A percentile compares a stretch with the other conserved stretches of the same genome.
These are phyloP conservation scores for Mucor saturninus DNA, from an alignment of 371 early-diverging fungal genomes.

Conservation along the genomic window DNA sequence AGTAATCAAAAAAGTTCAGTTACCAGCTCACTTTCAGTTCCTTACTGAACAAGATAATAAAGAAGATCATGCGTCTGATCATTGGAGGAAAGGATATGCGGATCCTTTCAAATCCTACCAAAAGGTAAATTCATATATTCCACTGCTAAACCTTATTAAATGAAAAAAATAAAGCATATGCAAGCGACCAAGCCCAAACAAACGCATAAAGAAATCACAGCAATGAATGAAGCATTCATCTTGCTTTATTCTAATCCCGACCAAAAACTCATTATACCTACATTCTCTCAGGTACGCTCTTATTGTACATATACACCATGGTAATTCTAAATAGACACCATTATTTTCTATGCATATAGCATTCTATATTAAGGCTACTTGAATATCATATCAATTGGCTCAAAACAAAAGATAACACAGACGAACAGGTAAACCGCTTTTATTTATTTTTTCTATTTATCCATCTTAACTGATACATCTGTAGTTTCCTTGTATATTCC, in stretches of 20 bases:
- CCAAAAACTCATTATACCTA: conserved; percentile 10
- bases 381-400: conserved; percentile 40
- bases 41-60: neutral
- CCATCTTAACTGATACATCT: neutral
- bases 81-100: conserved; percentile 37
- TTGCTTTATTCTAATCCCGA: conserved; percentile 9
- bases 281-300: conserved; percentile 27
- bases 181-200: conserved; percentile 14
- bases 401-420: conserved; percentile 17
- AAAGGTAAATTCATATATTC: conserved; percentile 18
- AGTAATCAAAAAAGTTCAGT: conserved; percentile 17
- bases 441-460: neutral
- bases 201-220: conserved; percentile 18
- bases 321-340: neutral
- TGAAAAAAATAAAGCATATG: conserved; percentile 11
- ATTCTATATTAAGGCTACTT: conserved; percentile 29
- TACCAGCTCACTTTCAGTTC: conserved; percentile 40
- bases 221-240: conserved; percentile 13
- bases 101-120: conserved; percentile 35
- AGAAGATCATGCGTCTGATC: conserved; percentile 20
- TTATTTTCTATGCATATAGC: conserved; percentile 6
- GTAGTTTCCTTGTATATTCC: conserved; percentile 41
- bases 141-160: neutral
- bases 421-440: conserved; percentile 11
- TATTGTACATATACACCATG: neutral